A percentile compares a stretch with the other conserved stretches of the same genome.
Evolutionary conservation across 768 basidiomycete genomes (phyloP).

Genomic region (Mycena sanguinolenta): DNA sequence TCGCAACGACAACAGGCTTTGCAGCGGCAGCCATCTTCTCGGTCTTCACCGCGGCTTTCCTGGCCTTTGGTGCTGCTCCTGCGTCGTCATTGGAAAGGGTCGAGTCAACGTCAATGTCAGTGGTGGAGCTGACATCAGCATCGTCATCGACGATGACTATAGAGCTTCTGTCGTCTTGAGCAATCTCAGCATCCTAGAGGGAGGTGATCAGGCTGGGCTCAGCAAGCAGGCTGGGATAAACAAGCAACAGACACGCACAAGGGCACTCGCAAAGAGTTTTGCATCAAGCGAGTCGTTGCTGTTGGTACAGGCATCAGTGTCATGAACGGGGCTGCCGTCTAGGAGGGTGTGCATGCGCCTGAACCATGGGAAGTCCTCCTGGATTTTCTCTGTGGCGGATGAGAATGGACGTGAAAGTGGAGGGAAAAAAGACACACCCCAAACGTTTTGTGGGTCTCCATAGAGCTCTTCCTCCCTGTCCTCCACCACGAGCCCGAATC

Average conservation of each 20-base stretch:
- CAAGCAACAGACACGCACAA: not conserved
- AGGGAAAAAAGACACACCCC: not conserved
- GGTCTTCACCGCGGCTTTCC: too few species aligned
- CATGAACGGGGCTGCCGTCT: not conserved
- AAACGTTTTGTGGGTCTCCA: not conserved
- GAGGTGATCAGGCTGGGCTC: not conserved
- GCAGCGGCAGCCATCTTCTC: too few species aligned
- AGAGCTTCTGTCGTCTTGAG: not conserved
- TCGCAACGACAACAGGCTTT: not conserved
- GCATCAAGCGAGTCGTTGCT: not conserved
- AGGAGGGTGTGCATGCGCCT: not conserved
- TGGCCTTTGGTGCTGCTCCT: not conserved
- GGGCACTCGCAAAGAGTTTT: not conserved
- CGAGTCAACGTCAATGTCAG: not conserved
- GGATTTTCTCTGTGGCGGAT: not conserved
- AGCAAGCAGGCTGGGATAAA: too few species aligned
- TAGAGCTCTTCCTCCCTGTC: not conserved
- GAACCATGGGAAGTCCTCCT: not conserved
- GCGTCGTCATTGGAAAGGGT: not conserved
- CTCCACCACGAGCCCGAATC: not conserved
- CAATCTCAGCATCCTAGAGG: not conserved
- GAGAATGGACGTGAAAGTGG: not conserved
- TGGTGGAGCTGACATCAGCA: too few species aligned
- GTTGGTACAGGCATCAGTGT: not conserved
- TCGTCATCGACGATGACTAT: not conserved